A percentile compares a stretch with the other conserved stretches of the same genome.
Evolutionary conservation across 2,329 filamentous ascomycete species (phyloP).

Genomic region (Sporothrix variecibatus): DNA sequence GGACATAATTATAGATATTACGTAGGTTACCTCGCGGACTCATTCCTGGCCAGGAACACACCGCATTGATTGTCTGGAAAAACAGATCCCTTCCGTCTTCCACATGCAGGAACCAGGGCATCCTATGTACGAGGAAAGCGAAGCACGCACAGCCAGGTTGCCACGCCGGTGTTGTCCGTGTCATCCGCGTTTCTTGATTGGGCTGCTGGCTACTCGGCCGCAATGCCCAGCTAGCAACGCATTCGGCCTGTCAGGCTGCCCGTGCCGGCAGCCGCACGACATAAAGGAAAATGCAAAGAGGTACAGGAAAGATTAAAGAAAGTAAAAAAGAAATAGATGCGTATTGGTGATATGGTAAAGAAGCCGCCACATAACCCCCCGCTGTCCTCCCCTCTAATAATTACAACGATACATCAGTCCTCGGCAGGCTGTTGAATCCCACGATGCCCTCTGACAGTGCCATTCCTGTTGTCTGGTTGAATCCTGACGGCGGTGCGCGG

Average conservation of each 20-base stretch:
- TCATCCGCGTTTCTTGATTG: background rate
- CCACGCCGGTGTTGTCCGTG: background rate
- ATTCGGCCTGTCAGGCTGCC: background rate
- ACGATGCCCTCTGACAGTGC: constrained; percentile 31
- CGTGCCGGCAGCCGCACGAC: background rate
- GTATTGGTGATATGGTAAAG: background rate
- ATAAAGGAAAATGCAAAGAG: background rate
- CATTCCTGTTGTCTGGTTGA: background rate
- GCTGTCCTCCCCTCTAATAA: background rate
- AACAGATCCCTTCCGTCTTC: background rate
- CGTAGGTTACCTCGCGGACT: background rate
- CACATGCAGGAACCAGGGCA: constrained; percentile 5
- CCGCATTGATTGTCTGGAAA: background rate
- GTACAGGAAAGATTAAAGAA: background rate
- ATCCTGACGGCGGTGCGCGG: background rate
- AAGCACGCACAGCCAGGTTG: background rate
- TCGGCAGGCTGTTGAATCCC: constrained; percentile 29
- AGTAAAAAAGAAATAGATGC: background rate
- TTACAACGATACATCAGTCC: background rate
- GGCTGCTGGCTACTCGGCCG: background rate
- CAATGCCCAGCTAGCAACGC: background rate
- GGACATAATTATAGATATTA: background rate
- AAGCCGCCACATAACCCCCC: no score
- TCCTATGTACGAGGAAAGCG: background rate
- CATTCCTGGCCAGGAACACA: background rate